These are phyloP conservation scores for Calonectria crousiana DNA, from an alignment of 2,329 filamentous ascomycete genomes.

Conservation along the genomic window DNA sequence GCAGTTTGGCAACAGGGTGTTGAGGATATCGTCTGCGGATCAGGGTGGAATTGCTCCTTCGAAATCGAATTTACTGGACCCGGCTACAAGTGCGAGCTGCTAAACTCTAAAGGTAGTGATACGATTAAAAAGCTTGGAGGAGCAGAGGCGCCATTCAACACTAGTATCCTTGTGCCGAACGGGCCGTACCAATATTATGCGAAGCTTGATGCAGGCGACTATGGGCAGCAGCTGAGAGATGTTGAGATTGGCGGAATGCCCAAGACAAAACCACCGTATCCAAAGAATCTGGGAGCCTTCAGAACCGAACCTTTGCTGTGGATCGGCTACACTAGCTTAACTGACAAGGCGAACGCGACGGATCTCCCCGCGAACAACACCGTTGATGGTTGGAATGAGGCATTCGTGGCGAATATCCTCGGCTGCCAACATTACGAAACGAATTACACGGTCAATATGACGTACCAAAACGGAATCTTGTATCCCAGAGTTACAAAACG, in stretches of 20 bases:
- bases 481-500: constrained; percentile 30
- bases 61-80: constrained; percentile 35
- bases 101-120: constrained; percentile 20
- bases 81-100: constrained; percentile 35
- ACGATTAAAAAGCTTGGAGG: constrained; percentile 31
- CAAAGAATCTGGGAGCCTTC: constrained; percentile 37
- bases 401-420: constrained; percentile 37
- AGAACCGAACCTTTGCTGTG: constrained; percentile 41
- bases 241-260: constrained; percentile 26
- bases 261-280: constrained; percentile 29
- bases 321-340: constrained; percentile 38
- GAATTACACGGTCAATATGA: constrained; percentile 36
- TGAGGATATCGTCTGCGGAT: constrained; percentile 28
- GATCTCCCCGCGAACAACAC: background rate
- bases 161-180: constrained; percentile 24
- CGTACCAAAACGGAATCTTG: constrained; percentile 31
- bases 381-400: constrained; percentile 24
- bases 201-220: constrained; percentile 32
- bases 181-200: constrained; percentile 34
- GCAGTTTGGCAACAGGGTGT: constrained; percentile 27
- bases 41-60: constrained; percentile 40
- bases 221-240: constrained; percentile 30
- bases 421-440: constrained; percentile 40
- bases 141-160: constrained; percentile 32
- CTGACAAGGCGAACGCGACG: constrained; percentile 9